A percentile compares a stretch with the other conserved stretches of the same genome.
phyloP scores from a whole-genome alignment of 2,329 filamentous ascomycete genomes.

The Corynespora cassiicola region DNA sequence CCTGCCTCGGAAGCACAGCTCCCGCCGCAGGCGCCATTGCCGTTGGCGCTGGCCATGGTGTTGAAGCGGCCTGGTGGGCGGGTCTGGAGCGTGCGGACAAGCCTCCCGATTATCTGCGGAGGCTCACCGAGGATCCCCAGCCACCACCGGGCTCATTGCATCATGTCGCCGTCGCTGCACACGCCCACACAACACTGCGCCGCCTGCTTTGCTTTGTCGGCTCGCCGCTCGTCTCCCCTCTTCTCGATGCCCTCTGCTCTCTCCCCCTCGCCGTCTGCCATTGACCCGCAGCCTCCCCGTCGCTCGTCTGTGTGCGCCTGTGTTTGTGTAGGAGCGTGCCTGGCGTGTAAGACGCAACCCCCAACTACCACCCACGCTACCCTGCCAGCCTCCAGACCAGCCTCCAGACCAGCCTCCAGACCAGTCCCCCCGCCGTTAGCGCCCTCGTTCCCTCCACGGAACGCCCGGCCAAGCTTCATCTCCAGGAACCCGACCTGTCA shows the following conservation, averaged over 20 bases:
- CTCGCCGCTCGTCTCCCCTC: constrained; percentile 16
- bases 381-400: no score
- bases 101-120: constrained; percentile 24
- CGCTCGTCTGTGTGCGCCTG: constrained; percentile 11
- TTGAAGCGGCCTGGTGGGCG: constrained; percentile 18
- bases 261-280: constrained; percentile 8
- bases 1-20: constrained; percentile 4
- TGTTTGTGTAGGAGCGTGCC: no score
- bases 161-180: constrained; percentile 29
- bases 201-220: constrained; percentile 15
- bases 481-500: constrained; percentile 21
- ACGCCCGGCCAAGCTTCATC: constrained; percentile 20
- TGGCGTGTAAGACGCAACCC: no score
- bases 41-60: constrained; percentile 3
- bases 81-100: no score
- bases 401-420: no score
- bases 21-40: constrained; percentile 2
- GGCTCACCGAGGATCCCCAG: constrained; percentile 26
- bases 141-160: constrained; percentile 35
- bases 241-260: constrained; percentile 11
- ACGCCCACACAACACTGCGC: constrained; percentile 1
- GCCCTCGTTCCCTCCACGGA: no score
- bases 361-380: no score
- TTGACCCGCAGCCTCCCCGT: constrained; percentile 5
- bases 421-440: constrained; percentile 24